A percentile compares a stretch with the other conserved stretches of the same genome.
Conservation (phyloP, 768 basidiomycete species). For the Macrocybe gigantea region DNA sequence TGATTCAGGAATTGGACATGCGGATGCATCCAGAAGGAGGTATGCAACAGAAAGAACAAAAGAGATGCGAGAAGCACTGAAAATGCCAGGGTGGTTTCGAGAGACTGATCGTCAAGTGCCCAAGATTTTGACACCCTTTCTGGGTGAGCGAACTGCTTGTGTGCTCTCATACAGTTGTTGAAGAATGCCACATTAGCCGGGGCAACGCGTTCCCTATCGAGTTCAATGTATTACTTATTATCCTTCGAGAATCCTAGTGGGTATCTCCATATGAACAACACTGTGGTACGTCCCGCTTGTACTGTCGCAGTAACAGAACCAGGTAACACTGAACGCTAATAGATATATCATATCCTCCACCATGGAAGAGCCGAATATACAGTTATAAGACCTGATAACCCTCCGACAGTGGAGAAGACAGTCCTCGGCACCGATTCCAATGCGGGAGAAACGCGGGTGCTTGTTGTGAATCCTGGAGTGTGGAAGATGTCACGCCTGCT, state of each 20-base stretch:
- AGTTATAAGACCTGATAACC: constrained; percentile 26
- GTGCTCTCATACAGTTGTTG: no score
- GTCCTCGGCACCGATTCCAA: constrained; percentile 37
- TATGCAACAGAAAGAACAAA: no score
- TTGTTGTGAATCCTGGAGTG: constrained; percentile 43
- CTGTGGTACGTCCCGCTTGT: constrained; percentile 24
- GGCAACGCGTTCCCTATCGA: constrained; percentile 25
- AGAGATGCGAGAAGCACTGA: no score
- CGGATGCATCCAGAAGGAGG: no score
- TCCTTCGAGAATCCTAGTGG: constrained; percentile 32
- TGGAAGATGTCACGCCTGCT: constrained; percentile 57
- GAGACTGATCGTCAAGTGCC: no score
- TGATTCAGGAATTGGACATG: no score
- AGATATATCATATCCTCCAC: constrained; percentile 50
- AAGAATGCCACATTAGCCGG: no score
- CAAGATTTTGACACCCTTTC: no score
- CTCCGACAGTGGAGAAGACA: constrained; percentile 29
- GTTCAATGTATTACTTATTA: constrained; percentile 45
- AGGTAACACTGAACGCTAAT: neutral
- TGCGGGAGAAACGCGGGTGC: constrained; percentile 38
- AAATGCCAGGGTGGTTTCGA: no score
- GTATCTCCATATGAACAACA: constrained; percentile 43
- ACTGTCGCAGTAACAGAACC: neutral
- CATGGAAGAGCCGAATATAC: constrained; percentile 47
- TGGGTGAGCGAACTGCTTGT: no score